Percentiles rank a stretch among this genome's conserved stretches.
These are phyloP conservation scores for Strigomonas galati DNA, from an alignment of 208 protist species.

Conservation along the genomic window DNA sequence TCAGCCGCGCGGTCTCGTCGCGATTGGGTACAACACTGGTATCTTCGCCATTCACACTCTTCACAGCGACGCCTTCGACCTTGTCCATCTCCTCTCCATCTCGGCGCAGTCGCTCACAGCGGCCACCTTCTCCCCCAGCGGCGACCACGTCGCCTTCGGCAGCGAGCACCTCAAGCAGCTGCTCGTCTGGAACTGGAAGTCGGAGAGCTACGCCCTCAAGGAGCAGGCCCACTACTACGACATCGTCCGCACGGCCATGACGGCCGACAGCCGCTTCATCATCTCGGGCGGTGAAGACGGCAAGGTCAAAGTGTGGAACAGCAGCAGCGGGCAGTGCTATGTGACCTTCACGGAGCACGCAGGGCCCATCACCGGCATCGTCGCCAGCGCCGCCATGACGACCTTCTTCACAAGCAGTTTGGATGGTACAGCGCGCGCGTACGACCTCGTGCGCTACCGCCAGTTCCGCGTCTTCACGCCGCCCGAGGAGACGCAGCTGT, in stretches of 20 bases:
- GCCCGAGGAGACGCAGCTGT: conserved; percentile 79
- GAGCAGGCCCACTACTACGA: conserved; percentile 94
- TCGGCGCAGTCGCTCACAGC: conserved; percentile 87
- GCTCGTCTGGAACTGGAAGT: conserved; percentile 94
- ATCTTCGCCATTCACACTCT: conserved; percentile 89
- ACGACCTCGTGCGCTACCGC: conserved; percentile 90
- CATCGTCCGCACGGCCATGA: conserved; percentile 86
- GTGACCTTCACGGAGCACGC: conserved; percentile 93
- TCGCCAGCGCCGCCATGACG: conserved; percentile 76
- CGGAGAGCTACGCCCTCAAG: conserved; percentile 91
- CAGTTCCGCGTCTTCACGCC: conserved; percentile 87
- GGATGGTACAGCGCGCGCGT: conserved; percentile 90
- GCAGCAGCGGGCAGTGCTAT: conserved; percentile 86
- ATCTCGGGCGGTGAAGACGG: conserved; percentile 91
- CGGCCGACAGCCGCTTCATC: conserved; percentile 82
- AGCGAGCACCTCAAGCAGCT: conserved; percentile 88
- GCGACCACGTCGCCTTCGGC: conserved; percentile 88
- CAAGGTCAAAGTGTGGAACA: conserved; percentile 94
- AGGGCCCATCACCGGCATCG: conserved; percentile 79
- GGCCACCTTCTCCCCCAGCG: conserved; percentile 75
- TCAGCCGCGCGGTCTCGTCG: conserved; percentile 64
- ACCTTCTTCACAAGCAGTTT: conserved; percentile 90
- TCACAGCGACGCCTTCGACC: background rate
- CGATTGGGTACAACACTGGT: conserved; percentile 88
- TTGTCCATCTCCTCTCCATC: conserved; percentile 90